Evolutionary conservation across 2,329 filamentous ascomycete species (phyloP), one percentile per base, ranked within the genome.

Genomic region (Lecanosticta acicola): DNA sequence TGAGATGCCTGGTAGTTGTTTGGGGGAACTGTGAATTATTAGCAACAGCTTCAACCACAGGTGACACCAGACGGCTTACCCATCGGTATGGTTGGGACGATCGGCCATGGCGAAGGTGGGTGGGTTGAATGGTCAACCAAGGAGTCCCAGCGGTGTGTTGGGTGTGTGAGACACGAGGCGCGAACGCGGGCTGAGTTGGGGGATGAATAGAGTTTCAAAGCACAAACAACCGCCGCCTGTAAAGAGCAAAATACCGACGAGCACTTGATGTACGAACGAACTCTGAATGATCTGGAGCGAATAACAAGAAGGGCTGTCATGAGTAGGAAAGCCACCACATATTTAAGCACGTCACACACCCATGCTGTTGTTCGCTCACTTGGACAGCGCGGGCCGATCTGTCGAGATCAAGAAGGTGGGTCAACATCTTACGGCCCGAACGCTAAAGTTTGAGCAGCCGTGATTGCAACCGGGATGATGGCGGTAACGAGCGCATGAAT

Each of bases 391-490:
- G 8, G 35, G 17, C 9, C 7, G 14, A 37, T 37, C 49, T 42
- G 50, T 48, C 49, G 47, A 48, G 41, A 49, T 35, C 47, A 41
- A 43, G 39, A 48, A 26, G 17, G 51, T 52, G 46, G 49, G 52
- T 47, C 48, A 18, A 39, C 43, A 45, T 46, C 39, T 49, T 29
- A 36, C 48, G 48, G 53, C 47, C 50, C 53, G 53, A 37, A 49
- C 50, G 46, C 47, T 50, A 49, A 39, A 48, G 53, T 53, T 46
- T 50, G 49, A 49, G 45, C 48, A 48, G 50, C 43, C 40, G 52
- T 46, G 41, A 29, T 41, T 45, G 40, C 16, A 41, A 39, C 50
- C 43, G 44, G 50, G 53, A 55, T 51, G 19, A 43, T 39, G 38
- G 45, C 47, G 39, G 53, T 44, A 52, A 54, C 39, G 44, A 44